A percentile compares a stretch with the other conserved stretches of the same genome.
Evolutionary conservation across 192 early-diverging fungal species (phyloP).

Genomic region (Coemansia brasiliensis): DNA sequence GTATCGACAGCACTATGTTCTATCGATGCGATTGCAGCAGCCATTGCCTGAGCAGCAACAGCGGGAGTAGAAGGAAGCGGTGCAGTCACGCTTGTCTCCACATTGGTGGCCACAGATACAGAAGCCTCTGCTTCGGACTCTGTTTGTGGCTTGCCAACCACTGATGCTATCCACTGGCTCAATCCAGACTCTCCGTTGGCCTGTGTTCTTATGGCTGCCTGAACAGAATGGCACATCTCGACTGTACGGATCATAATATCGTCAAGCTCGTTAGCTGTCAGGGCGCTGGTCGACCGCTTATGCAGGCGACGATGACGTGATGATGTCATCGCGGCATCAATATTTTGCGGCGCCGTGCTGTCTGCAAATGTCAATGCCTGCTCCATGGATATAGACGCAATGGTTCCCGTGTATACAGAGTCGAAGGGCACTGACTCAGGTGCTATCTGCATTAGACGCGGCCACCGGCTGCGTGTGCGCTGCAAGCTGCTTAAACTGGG

Average conservation of each 20-base stretch:
- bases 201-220: conserved; percentile 42
- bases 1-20: too few relatives aligned
- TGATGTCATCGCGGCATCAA: background rate
- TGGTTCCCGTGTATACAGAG: conserved; percentile 21
- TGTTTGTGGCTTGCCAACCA: conserved; percentile 11
- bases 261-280: conserved; percentile 41
- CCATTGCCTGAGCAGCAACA: background rate
- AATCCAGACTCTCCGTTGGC: conserved; percentile 33
- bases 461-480: background rate
- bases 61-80: too few relatives aligned
- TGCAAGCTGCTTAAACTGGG: conserved; percentile 1
- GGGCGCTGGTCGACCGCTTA: conserved; percentile 36
- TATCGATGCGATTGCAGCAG: too few relatives aligned
- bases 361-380: conserved; percentile 43
- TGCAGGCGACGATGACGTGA: conserved; percentile 32
- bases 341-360: conserved; percentile 6
- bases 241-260: conserved; percentile 51
- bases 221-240: conserved; percentile 51
- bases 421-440: conserved; percentile 36
- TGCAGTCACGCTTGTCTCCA: too few relatives aligned
- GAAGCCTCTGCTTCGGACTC: background rate
- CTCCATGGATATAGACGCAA: conserved; percentile 40
- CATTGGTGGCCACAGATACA: background rate
- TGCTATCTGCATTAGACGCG: conserved; percentile 25
- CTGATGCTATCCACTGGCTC: conserved; percentile 24